Conservation (phyloP, 352 stramenopile species). For the Halophytophthora polymorphica region DNA sequence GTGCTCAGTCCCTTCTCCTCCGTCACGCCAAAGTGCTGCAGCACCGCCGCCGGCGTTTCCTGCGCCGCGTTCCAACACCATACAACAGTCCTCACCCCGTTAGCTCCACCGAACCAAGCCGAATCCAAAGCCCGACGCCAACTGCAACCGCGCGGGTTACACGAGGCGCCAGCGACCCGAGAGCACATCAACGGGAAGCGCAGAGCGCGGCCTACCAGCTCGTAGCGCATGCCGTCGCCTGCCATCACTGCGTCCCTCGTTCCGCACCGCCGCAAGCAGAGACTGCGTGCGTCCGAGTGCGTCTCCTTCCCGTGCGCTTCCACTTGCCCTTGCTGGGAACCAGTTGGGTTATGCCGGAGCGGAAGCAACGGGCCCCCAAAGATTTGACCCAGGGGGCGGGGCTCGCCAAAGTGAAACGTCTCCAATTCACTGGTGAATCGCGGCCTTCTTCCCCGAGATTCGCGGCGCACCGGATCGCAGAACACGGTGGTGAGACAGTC, state of each 20-base stretch:
- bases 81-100: not conserved
- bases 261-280: not conserved
- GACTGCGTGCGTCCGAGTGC: not conserved
- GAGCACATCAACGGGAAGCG: not conserved
- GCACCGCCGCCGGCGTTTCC: constrained; percentile 70
- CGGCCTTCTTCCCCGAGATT: too few species aligned
- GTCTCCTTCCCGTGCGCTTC: not conserved
- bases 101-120: not conserved
- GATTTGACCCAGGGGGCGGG: too few species aligned
- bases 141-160: not conserved
- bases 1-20: constrained; percentile 54
- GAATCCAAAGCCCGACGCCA: too few species aligned
- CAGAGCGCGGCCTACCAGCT: constrained; percentile 23
- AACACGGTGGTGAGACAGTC: too few species aligned
- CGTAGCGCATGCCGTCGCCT: constrained; percentile 35
- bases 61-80: constrained; percentile 1
- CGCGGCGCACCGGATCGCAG: too few species aligned
- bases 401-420: too few species aligned
- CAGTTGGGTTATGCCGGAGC: too few species aligned
- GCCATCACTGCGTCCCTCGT: constrained; percentile 15
- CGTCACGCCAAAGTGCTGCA: constrained; percentile 72
- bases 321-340: too few species aligned
- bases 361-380: too few species aligned
- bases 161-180: too few species aligned
- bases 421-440: too few species aligned